phyloP scores from a whole-genome alignment of 1,139 yeast species.

The Candida pseudoviswanathii region DNA sequence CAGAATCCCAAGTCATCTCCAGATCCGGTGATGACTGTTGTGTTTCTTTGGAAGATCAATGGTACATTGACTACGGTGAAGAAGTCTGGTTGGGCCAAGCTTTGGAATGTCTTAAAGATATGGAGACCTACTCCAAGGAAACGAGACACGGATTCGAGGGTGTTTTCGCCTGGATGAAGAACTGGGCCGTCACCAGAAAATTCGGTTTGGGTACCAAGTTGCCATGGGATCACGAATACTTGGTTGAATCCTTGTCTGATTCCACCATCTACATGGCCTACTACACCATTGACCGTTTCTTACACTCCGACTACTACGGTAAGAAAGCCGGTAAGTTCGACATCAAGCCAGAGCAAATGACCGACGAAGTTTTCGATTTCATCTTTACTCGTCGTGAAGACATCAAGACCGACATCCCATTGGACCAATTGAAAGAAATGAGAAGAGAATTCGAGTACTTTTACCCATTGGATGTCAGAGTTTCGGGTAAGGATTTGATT shows the following conservation, averaged over 20 bases:
- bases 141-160: slow-evolving; percentile 92
- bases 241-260: slow-evolving; percentile 94
- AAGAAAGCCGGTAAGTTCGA: slow-evolving; percentile 68
- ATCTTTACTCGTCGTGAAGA: slow-evolving; percentile 75
- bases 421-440: slow-evolving; percentile 66
- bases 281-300: slow-evolving; percentile 85
- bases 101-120: slow-evolving; percentile 69
- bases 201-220: slow-evolving; percentile 94
- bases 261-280: slow-evolving; percentile 96
- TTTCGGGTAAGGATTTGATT: slow-evolving; percentile 95
- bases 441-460: slow-evolving; percentile 95
- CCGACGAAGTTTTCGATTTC: slow-evolving; percentile 92
- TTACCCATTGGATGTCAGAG: slow-evolving; percentile 88
- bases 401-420: slow-evolving; percentile 62
- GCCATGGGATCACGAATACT: slow-evolving; percentile 96
- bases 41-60: slow-evolving; percentile 97
- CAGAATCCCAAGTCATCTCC: slow-evolving; percentile 85
- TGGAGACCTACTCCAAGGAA: slow-evolving; percentile 84
- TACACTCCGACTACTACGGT: slow-evolving; percentile 90
- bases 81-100: slow-evolving; percentile 87
- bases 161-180: slow-evolving; percentile 93
- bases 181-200: slow-evolving; percentile 98
- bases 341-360: slow-evolving; percentile 82
- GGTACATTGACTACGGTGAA: slow-evolving; percentile 99
- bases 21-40: slow-evolving; percentile 97